A percentile compares a stretch with the other conserved stretches of the same genome.
Evolutionary conservation across 2,329 filamentous ascomycete species (phyloP).

Genomic region (Cucurbitaria berberidis): DNA sequence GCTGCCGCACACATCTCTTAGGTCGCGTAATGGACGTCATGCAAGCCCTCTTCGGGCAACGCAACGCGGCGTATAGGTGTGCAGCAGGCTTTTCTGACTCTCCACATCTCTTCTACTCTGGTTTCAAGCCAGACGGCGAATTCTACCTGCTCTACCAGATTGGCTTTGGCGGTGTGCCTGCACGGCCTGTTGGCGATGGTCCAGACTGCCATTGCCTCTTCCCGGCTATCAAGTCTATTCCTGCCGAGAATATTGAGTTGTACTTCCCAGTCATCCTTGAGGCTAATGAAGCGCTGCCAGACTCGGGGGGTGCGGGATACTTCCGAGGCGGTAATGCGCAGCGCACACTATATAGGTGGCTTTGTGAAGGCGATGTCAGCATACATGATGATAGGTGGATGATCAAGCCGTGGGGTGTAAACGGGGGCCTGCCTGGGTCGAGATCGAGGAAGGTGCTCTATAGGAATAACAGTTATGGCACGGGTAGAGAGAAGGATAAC

Average conservation of each 20-base stretch:
- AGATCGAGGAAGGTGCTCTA: constrained; percentile 54
- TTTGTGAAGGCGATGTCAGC: constrained; percentile 55
- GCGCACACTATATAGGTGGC: constrained; percentile 56
- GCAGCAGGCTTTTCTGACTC: constrained; percentile 60
- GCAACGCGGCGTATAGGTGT: constrained; percentile 54
- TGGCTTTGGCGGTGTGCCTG: constrained; percentile 58
- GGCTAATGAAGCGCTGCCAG: constrained; percentile 55
- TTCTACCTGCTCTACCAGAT: constrained; percentile 60
- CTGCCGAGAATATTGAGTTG: constrained; percentile 57
- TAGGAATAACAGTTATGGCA: constrained; percentile 48
- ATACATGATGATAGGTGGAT: constrained; percentile 59
- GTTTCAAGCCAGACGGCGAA: constrained; percentile 56
- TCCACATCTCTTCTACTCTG: constrained; percentile 59
- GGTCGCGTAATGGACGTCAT: constrained; percentile 58
- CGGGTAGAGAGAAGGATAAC: constrained; percentile 41
- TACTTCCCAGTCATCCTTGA: constrained; percentile 58
- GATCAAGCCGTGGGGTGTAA: constrained; percentile 58
- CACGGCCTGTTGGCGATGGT: constrained; percentile 56
- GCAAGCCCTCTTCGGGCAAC: constrained; percentile 58
- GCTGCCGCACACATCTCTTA: constrained; percentile 57
- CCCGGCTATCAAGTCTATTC: constrained; percentile 59
- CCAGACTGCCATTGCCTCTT: constrained; percentile 60
- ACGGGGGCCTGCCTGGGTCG: constrained; percentile 54
- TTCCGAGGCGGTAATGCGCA: constrained; percentile 59
- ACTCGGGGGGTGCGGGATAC: constrained; percentile 57